Evolutionary conservation across 257 asterid species (phyloP), one percentile per base, ranked within the genome.

Genomic region (Dorcoceras hygrometricum): DNA sequence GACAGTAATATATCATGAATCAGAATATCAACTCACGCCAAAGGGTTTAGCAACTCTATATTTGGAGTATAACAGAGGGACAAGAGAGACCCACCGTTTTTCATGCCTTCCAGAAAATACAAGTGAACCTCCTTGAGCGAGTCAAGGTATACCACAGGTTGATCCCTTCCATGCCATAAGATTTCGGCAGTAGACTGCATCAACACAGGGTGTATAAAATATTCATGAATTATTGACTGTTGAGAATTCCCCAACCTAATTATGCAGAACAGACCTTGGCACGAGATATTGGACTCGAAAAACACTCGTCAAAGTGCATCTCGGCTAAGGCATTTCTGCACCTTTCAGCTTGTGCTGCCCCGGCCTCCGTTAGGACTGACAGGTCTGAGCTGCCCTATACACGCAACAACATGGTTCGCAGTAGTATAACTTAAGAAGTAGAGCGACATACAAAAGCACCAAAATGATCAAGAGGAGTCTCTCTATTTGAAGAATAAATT

Each of bases 101-200:
- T 84, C 84, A 89, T 79, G 76, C 92, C 96, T 83, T 87, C 95
- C 23, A 89, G 91, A 53, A 71, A 79, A 67, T 65, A 84, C 26
- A 89, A 78, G 77, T 89, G 96, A 39, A 89, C 96, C 79, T 84
- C 96, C 79, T 89, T 75, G 36, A 89, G 74, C 0, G 95, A 83
- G 79, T 89, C 90, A n/a, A 86, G 88, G 69, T 76, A 89, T 67
- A 84, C 79, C 78, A 89, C 28, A 54, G 95, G 95, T 84, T 78
- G 71, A 57, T 83, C 89, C 79, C 85, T 80, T 50, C 87, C 90
- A 79, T 81, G 72, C 96, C 96, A 89, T 24, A 89, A 65, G 57
- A 89, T 58, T 76, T 89, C 95, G 57, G 95, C 96, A 8, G 96
- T 86, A 20, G 85, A 63, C 96, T 89, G 91, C 90, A 81, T 56